These are phyloP conservation scores for Phytophthora chlamydospora DNA, from an alignment of 352 stramenopile species.

Conservation along the genomic window DNA sequence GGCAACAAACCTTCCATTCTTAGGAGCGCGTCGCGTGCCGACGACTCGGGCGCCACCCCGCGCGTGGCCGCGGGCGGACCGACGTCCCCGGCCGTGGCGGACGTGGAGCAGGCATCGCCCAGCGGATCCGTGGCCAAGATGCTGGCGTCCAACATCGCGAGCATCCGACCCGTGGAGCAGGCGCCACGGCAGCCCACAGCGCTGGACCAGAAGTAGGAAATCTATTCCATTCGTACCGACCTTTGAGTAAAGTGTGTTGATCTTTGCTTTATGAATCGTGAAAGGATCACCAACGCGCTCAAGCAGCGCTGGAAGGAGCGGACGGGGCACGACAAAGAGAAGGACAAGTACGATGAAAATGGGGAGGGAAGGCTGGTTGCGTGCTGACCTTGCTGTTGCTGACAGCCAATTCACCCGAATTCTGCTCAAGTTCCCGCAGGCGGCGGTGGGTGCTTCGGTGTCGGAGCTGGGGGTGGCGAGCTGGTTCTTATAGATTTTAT, in stretches of 20 bases:
- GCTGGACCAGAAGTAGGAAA: constrained; percentile 71
- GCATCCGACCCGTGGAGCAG: constrained; percentile 59
- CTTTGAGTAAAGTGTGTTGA: constrained; percentile 5
- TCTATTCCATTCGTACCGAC: not conserved
- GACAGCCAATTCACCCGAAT: constrained; percentile 82
- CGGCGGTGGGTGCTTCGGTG: constrained; percentile 37
- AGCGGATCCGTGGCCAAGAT: constrained; percentile 16
- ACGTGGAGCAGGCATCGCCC: constrained; percentile 17
- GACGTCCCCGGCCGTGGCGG: constrained; percentile 2
- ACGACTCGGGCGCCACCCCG: constrained; percentile 21
- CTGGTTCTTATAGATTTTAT: not conserved
- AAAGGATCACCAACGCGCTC: constrained; percentile 81
- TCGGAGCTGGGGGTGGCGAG: not conserved
- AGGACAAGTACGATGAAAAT: constrained; percentile 46
- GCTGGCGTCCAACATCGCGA: constrained; percentile 40
- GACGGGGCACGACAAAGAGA: constrained; percentile 44
- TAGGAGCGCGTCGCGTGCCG: constrained; percentile 39
- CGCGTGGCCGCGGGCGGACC: constrained; percentile 7
- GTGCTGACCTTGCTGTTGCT: not conserved
- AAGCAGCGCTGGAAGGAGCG: constrained; percentile 74
- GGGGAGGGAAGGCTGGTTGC: not conserved
- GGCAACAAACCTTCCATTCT: constrained; percentile 71
- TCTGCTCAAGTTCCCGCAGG: constrained; percentile 77
- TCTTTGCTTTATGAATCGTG: not conserved
- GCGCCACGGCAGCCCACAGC: constrained; percentile 35